These are phyloP conservation scores for Sporothrix luriei DNA, from an alignment of 2,329 filamentous ascomycete genomes.

Conservation along the genomic window DNA sequence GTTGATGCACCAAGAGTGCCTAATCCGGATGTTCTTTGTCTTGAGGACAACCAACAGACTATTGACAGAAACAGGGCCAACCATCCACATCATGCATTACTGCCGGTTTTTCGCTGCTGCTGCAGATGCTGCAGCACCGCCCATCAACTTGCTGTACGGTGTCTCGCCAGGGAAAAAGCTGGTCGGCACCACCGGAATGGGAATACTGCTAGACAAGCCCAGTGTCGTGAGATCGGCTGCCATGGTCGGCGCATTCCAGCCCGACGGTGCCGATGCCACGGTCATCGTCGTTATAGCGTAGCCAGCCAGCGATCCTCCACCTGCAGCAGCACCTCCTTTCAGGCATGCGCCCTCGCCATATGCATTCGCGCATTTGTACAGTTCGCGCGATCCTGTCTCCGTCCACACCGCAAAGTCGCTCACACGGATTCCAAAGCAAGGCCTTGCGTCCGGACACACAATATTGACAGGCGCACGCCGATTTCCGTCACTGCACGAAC, in stretches of 20 bases:
- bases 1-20: background rate
- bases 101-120: background rate
- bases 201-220: slow-evolving; percentile 34
- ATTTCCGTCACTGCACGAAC: slow-evolving; percentile 53
- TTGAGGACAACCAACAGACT: background rate
- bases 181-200: slow-evolving; percentile 37
- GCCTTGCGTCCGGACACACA: slow-evolving; percentile 35
- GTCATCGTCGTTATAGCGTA: slow-evolving; percentile 21
- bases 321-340: slow-evolving; percentile 1
- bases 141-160: slow-evolving; percentile 34
- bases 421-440: slow-evolving; percentile 36
- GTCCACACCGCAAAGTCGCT: slow-evolving; percentile 37
- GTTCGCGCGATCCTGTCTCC: slow-evolving; percentile 32
- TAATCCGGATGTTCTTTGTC: slow-evolving; percentile 24
- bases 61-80: background rate
- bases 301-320: background rate
- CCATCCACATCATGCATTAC: background rate
- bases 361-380: slow-evolving; percentile 36
- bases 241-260: slow-evolving; percentile 33
- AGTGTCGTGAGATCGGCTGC: slow-evolving; percentile 35
- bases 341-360: slow-evolving; percentile 37
- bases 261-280: background rate
- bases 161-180: slow-evolving; percentile 36
- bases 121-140: slow-evolving; percentile 22
- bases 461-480: slow-evolving; percentile 57